Percentiles rank a stretch among this genome's conserved stretches.
phyloP scores from a whole-genome alignment of 208 protist species.

The Acanthamoeba lugdunensis region DNA sequence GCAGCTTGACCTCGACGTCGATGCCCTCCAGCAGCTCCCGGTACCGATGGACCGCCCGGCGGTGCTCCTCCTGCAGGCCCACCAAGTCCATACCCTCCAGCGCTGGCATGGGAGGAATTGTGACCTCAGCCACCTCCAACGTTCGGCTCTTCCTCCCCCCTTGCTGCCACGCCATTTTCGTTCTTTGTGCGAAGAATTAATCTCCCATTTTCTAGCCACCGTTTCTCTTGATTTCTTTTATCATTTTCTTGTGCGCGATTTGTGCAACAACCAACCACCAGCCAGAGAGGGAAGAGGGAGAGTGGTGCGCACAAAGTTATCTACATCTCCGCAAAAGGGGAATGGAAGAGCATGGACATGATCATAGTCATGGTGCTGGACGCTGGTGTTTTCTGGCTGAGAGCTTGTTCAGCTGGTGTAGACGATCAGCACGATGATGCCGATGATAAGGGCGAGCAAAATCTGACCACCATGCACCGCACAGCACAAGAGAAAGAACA shows the following conservation, averaged over 20 bases:
- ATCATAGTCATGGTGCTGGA: neutral
- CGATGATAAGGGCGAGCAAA: conserved; percentile 22
- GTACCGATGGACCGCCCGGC: neutral
- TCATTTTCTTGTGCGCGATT: neutral
- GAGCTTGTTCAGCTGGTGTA: neutral
- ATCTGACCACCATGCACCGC: neutral
- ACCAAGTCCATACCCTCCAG: neutral
- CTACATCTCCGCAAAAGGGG: too few species aligned
- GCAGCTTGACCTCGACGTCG: conserved; percentile 20
- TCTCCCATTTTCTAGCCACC: neutral
- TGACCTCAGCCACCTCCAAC: neutral
- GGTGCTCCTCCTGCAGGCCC: conserved; percentile 37
- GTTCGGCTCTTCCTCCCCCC: neutral
- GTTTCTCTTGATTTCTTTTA: neutral
- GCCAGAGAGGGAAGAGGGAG: too few species aligned
- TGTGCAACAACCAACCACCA: too few species aligned
- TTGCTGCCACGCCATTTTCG: neutral
- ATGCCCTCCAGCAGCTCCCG: neutral
- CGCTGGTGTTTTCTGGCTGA: too few species aligned
- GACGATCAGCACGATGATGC: conserved; percentile 15
- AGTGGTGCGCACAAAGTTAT: too few species aligned
- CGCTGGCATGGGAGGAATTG: neutral
- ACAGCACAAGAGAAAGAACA: neutral
- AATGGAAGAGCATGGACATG: too few species aligned
- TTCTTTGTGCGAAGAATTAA: neutral